These are phyloP conservation scores for Trapa bicornis DNA, from an alignment of 345 rosid genomes.

Conservation along the genomic window DNA sequence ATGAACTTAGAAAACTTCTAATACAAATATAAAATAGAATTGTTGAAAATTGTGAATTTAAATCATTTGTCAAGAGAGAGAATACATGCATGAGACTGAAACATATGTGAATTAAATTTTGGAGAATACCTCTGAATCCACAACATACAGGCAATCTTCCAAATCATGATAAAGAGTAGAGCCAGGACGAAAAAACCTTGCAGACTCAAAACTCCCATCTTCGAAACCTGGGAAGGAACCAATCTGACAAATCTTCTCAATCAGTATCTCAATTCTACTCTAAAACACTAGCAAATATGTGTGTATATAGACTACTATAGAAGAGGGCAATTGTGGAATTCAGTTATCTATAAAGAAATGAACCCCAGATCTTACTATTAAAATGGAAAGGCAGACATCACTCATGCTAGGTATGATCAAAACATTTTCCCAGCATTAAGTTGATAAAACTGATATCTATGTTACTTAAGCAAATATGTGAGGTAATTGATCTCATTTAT, in stretches of 20 bases:
- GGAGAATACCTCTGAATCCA: slow-evolving; percentile 77
- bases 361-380: not conserved
- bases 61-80: not conserved
- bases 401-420: not conserved
- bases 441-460: not conserved
- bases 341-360: not conserved
- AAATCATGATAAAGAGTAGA: slow-evolving; percentile 50
- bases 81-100: not conserved
- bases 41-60: not conserved
- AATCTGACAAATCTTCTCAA: slow-evolving; percentile 55
- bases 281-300: not conserved
- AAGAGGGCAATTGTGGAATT: not conserved
- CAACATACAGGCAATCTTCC: slow-evolving; percentile 74
- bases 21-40: not conserved
- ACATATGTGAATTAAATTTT: slow-evolving; percentile 4
- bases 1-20: not conserved
- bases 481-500: no score
- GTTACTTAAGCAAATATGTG: no score
- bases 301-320: not conserved
- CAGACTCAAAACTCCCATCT: slow-evolving; percentile 87
- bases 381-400: not conserved
- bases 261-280: slow-evolving; percentile 15
- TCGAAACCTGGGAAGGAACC: slow-evolving; percentile 94
- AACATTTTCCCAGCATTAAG: not conserved
- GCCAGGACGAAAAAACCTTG: slow-evolving; percentile 75